Conservation (phyloP, 352 stramenopile genomes). For the Phytopythium delawarense region DNA sequence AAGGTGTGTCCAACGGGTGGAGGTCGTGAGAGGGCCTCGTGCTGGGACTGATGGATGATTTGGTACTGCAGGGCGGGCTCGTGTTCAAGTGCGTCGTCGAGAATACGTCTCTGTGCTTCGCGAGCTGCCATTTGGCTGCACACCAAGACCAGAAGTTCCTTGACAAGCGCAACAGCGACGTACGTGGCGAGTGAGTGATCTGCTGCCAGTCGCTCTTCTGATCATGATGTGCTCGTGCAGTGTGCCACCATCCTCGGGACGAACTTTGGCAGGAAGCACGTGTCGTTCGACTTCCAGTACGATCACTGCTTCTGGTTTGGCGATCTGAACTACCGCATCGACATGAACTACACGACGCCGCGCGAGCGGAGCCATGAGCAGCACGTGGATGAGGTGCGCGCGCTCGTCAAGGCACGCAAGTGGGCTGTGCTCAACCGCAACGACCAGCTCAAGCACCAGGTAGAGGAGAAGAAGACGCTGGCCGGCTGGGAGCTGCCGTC, state of each 20-base stretch:
- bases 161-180: conserved; percentile 79
- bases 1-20: conserved; percentile 34
- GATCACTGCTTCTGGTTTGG: conserved; percentile 87
- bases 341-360: conserved; percentile 53
- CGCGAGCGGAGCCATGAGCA: conserved; percentile 52
- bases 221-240: conserved; percentile 17
- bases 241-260: conserved; percentile 69
- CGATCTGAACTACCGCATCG: conserved; percentile 86
- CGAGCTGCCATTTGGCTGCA: conserved; percentile 81
- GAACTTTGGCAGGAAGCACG: conserved; percentile 59
- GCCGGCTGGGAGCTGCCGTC: conserved; percentile 56
- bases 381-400: conserved; percentile 61
- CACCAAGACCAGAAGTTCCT: conserved; percentile 86
- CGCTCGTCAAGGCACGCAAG: conserved; percentile 54
- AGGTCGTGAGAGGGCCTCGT: background rate
- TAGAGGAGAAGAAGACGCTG: conserved; percentile 54
- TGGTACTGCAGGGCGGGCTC: conserved; percentile 52
- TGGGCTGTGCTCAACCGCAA: conserved; percentile 61
- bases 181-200: conserved; percentile 19
- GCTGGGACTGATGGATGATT: background rate
- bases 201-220: background rate
- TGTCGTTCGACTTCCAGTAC: conserved; percentile 75
- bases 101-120: conserved; percentile 81
- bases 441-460: conserved; percentile 74
- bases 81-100: conserved; percentile 72